Evolutionary conservation across 495 filamentous ascomycete genomes (phyloP).

Genomic region (Penicillium canariense): DNA sequence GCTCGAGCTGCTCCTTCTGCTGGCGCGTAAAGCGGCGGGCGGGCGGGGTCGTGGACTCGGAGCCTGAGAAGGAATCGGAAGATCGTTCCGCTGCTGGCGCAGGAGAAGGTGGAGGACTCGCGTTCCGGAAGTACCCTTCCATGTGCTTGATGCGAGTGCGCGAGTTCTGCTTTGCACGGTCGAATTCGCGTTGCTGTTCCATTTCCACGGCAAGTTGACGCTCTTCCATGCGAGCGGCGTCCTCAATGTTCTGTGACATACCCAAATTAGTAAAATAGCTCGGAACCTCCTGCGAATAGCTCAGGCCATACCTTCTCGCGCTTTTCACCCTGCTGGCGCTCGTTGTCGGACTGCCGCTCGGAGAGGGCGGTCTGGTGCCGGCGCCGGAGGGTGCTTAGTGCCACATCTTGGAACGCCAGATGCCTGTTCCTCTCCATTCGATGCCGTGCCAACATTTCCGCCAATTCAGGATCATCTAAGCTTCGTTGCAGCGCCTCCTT

Average conservation of each 20-base stretch:
- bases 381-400: conserved; percentile 30
- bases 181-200: conserved; percentile 57
- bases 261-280: conserved; percentile 12
- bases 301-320: conserved; percentile 49
- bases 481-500: conserved; percentile 43
- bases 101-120: conserved; percentile 41
- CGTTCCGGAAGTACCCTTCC: conserved; percentile 71
- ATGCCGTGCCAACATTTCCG: conserved; percentile 51
- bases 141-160: conserved; percentile 72
- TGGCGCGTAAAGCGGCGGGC: conserved; percentile 36
- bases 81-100: conserved; percentile 9
- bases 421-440: conserved; percentile 59
- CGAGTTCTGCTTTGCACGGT: conserved; percentile 55
- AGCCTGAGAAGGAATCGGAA: conserved; percentile 27
- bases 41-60: conserved; percentile 16
- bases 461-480: conserved; percentile 46
- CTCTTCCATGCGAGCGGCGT: conserved; percentile 64
- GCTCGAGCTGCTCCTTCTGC: conserved; percentile 58
- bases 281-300: conserved; percentile 13
- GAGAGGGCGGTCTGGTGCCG: conserved; percentile 36
- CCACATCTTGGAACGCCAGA: conserved; percentile 44
- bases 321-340: conserved; percentile 49
- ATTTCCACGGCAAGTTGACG: conserved; percentile 73
- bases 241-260: conserved; percentile 40
- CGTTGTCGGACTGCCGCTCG: conserved; percentile 26